phyloP scores from a whole-genome alignment of 495 filamentous ascomycete genomes.

The Lasiosphaeria hispida region DNA sequence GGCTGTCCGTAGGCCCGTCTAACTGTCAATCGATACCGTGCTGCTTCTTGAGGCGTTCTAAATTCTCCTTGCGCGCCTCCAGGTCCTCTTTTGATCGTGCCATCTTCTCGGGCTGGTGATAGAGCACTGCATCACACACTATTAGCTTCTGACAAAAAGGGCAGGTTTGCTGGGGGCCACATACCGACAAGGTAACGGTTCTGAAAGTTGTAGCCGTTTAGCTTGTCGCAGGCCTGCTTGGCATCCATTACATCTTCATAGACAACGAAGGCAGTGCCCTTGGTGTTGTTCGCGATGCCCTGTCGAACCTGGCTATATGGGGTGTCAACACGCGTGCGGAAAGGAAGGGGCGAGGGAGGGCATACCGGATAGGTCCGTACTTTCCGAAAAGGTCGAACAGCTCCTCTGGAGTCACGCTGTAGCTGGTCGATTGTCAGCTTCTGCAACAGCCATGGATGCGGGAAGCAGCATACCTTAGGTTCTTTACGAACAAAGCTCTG shows the following conservation, averaged over 20 bases:
- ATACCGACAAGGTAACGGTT: constrained; percentile 98
- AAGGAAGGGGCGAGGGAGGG: not conserved
- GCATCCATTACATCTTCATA: constrained; percentile 99
- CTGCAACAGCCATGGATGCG: constrained; percentile 7
- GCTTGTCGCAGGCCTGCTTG: constrained; percentile 96
- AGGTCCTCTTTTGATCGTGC: constrained; percentile 88
- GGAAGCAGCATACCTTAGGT: constrained; percentile 68
- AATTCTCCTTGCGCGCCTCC: constrained; percentile 87
- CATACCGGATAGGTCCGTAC: constrained; percentile 90
- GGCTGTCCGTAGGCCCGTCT: constrained; percentile 58
- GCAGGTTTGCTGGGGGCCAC: constrained; percentile 30
- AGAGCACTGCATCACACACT: constrained; percentile 65
- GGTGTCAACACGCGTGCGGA: constrained; percentile 26
- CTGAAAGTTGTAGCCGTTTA: constrained; percentile 99
- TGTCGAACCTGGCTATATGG: constrained; percentile 87
- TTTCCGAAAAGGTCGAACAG: constrained; percentile 94
- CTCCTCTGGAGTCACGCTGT: constrained; percentile 92
- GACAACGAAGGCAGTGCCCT: constrained; percentile 97
- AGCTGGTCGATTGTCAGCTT: constrained; percentile 54
- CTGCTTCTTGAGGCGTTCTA: constrained; percentile 96
- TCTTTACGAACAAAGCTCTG: constrained; percentile 98
- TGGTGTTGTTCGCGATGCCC: constrained; percentile 94
- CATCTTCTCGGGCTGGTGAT: constrained; percentile 99
- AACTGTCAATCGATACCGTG: constrained; percentile 95
- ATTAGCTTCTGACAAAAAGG: constrained; percentile 9